phyloP scores from a whole-genome alignment of 371 early-diverging fungal genomes.

The Mortierella sp. region DNA sequence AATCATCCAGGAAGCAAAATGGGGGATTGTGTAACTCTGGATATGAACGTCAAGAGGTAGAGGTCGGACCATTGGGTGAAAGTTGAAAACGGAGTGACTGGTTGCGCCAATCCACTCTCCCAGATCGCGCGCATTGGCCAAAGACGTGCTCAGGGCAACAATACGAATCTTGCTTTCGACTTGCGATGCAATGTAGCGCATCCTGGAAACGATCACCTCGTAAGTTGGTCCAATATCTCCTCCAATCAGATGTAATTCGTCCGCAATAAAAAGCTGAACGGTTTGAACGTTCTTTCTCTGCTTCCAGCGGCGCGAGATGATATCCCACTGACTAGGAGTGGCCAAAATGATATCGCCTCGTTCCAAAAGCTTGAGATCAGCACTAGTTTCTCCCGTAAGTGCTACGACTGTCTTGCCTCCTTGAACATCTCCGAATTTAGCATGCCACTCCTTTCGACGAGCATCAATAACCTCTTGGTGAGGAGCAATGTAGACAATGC shows the following conservation, averaged over 20 bases:
- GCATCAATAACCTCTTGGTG: slow-evolving; percentile 98
- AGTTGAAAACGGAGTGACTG: slow-evolving; percentile 86
- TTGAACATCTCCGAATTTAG: slow-evolving; percentile 74
- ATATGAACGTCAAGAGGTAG: slow-evolving; percentile 95
- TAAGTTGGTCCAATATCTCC: slow-evolving; percentile 88
- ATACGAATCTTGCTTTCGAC: slow-evolving; percentile 86
- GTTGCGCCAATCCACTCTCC: slow-evolving; percentile 97
- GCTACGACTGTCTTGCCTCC: slow-evolving; percentile 88
- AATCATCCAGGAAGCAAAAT: slow-evolving; percentile 94
- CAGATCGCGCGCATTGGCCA: slow-evolving; percentile 96
- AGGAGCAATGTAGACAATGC: slow-evolving; percentile 97
- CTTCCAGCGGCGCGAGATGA: slow-evolving; percentile 95
- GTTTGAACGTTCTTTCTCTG: slow-evolving; percentile 93
- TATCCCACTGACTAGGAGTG: slow-evolving; percentile 99
- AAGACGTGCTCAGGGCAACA: slow-evolving; percentile 88
- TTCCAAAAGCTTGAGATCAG: slow-evolving; percentile 89
- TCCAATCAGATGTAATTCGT: slow-evolving; percentile 97
- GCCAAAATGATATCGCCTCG: slow-evolving; percentile 92
- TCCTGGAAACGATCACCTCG: slow-evolving; percentile 93
- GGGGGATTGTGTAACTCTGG: slow-evolving; percentile 90
- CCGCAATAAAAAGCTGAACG: slow-evolving; percentile 92
- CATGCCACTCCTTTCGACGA: slow-evolving; percentile 93
- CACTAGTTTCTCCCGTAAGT: slow-evolving; percentile 96
- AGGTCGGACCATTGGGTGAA: slow-evolving; percentile 93
- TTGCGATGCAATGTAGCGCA: slow-evolving; percentile 93